A percentile compares a stretch with the other conserved stretches of the same genome.
phyloP scores from a whole-genome alignment of 129 eudicot species.

The Centella asiatica region DNA sequence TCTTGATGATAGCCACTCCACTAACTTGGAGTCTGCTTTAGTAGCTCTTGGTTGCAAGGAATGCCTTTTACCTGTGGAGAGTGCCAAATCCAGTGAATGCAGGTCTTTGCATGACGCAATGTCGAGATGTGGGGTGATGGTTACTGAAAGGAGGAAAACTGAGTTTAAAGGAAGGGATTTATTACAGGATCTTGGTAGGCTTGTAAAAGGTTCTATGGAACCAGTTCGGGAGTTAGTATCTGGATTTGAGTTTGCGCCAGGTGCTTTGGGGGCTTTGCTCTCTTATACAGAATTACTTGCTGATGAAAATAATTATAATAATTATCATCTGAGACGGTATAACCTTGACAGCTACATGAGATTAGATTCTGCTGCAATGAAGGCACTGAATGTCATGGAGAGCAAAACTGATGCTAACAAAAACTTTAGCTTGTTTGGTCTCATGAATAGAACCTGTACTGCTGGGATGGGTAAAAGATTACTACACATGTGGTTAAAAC shows the following conservation, averaged over 20 bases:
- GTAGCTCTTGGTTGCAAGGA: conserved; percentile 97
- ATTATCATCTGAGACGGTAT: conserved; percentile 44
- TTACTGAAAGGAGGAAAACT: conserved; percentile 74
- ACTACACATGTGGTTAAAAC: conserved; percentile 93
- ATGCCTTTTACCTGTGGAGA: conserved; percentile 69
- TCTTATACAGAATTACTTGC: conserved; percentile 80
- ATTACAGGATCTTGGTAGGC: conserved; percentile 81
- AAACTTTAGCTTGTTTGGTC: conserved; percentile 87
- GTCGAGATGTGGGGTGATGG: conserved; percentile 90
- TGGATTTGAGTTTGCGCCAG: conserved; percentile 63
- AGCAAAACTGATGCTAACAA: conserved; percentile 94
- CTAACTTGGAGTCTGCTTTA: conserved; percentile 80
- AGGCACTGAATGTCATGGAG: conserved; percentile 95
- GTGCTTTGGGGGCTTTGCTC: conserved; percentile 65
- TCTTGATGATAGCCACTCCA: conserved; percentile 84
- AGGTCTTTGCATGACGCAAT: conserved; percentile 64
- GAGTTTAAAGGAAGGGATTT: conserved; percentile 80
- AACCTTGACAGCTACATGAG: conserved; percentile 82
- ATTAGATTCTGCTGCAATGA: conserved; percentile 96
- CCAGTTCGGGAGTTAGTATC: conserved; percentile 74
- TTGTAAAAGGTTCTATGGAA: conserved; percentile 79
- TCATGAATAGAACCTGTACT: conserved; percentile 93
- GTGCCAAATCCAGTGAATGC: conserved; percentile 49
- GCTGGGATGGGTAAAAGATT: conserved; percentile 95
- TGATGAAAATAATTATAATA: conserved; percentile 79